Percentiles rank a stretch among this genome's conserved stretches.
phyloP scores from a whole-genome alignment of 2,329 filamentous ascomycete genomes.

The Penicillium sp. region DNA sequence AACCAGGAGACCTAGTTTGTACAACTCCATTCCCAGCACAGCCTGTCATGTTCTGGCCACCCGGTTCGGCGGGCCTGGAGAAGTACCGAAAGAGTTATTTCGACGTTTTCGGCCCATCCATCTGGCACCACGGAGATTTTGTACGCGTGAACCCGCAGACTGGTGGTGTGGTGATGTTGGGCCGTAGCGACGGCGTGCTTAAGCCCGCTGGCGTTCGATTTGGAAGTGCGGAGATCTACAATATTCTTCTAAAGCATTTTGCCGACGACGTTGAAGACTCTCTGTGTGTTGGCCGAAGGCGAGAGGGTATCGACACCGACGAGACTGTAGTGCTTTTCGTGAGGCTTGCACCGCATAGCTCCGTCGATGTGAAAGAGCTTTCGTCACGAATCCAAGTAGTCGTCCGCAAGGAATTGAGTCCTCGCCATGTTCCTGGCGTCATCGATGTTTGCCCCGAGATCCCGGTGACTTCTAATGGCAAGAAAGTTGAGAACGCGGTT shows the following conservation, averaged over 20 bases:
- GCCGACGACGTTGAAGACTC: constrained; percentile 78
- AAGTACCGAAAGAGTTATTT: constrained; percentile 89
- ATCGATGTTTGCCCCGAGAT: constrained; percentile 85
- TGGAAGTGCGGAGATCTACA: constrained; percentile 94
- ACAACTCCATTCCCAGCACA: constrained; percentile 85
- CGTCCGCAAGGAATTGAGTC: constrained; percentile 78
- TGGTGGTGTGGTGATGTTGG: constrained; percentile 85
- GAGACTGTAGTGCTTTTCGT: constrained; percentile 90
- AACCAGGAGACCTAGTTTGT: constrained; percentile 88
- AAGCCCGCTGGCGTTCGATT: constrained; percentile 93
- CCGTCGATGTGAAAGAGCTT: constrained; percentile 61
- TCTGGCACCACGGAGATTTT: constrained; percentile 96
- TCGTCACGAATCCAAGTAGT: constrained; percentile 66
- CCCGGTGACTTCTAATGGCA: constrained; percentile 90
- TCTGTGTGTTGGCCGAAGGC: constrained; percentile 79
- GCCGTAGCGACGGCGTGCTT: constrained; percentile 86
- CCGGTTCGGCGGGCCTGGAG: constrained; percentile 67
- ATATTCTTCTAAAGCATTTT: constrained; percentile 85
- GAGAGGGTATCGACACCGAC: constrained; percentile 71
- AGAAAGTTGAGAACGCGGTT: constrained; percentile 96
- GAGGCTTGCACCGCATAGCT: constrained; percentile 62
- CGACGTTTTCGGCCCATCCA: constrained; percentile 69
- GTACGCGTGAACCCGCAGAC: constrained; percentile 72
- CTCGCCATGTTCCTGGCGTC: constrained; percentile 84
- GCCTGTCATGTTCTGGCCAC: constrained; percentile 81